These are phyloP conservation scores for Casuarina equisetifolia DNA, from an alignment of 306 rosid species.

Conservation along the genomic window DNA sequence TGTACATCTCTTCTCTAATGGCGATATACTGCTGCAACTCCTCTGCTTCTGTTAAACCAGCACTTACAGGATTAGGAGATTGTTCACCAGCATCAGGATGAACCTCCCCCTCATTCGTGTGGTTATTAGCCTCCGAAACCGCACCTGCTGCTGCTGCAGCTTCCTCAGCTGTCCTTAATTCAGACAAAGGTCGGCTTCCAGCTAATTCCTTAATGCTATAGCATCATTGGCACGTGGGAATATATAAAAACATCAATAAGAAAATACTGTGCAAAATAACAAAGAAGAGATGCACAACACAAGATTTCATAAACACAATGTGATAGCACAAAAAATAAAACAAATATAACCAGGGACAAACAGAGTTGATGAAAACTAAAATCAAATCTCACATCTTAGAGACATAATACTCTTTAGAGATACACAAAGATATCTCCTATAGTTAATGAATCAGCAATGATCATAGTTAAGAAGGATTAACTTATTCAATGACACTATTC, in stretches of 20 bases:
- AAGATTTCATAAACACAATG: background rate
- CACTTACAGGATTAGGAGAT: conserved; percentile 78
- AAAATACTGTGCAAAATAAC: background rate
- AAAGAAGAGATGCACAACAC: background rate
- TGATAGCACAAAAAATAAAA: background rate
- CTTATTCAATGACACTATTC: background rate
- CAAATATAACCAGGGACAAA: background rate
- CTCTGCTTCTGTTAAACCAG: conserved; percentile 93
- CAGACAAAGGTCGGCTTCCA: conserved; percentile 80
- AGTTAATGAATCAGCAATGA: background rate
- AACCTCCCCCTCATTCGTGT: conserved; percentile 61
- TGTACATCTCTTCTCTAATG: conserved; percentile 95
- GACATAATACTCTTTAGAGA: background rate
- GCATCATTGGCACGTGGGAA: conserved; percentile 33
- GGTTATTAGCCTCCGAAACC: conserved; percentile 50
- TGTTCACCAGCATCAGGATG: conserved; percentile 52
- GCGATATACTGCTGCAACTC: conserved; percentile 99
- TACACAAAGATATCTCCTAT: background rate
- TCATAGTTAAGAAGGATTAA: background rate
- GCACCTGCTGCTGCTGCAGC: conserved; percentile 49
- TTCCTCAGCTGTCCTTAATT: conserved; percentile 72
- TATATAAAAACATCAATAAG: background rate
- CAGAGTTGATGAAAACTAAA: background rate
- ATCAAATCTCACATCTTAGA: background rate
- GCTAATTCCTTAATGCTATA: conserved; percentile 94